Conservation (phyloP, 2,329 filamentous ascomycete species). For the Claviceps humidiphila region DNA sequence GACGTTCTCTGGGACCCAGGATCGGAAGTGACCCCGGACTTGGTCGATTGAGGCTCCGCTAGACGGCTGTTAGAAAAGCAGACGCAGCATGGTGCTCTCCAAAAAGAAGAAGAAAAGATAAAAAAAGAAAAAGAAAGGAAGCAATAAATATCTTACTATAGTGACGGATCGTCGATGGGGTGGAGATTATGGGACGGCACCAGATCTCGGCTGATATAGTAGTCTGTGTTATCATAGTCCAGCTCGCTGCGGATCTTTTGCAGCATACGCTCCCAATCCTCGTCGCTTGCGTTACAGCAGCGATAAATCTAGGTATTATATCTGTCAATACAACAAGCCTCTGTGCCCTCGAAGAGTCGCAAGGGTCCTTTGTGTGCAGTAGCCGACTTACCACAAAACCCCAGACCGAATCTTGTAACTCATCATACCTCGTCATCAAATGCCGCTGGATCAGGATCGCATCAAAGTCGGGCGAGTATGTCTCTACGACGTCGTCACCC, state of each 20-base stretch:
- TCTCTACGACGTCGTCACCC: neutral
- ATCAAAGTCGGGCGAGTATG: neutral
- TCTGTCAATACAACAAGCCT: neutral
- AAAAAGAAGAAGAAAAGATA: too few relatives aligned
- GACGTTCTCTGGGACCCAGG: slow-evolving; percentile 1
- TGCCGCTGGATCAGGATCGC: neutral
- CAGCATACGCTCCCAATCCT: neutral
- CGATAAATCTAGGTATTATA: neutral
- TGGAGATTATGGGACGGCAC: neutral
- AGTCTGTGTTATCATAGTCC: neutral
- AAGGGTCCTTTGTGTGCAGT: too few relatives aligned
- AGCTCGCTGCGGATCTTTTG: neutral
- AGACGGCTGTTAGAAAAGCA: neutral
- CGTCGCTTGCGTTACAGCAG: neutral
- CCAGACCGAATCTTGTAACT: slow-evolving; percentile 1
- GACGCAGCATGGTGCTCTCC: too few relatives aligned
- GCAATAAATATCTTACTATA: neutral
- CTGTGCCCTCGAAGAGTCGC: neutral
- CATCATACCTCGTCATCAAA: neutral
- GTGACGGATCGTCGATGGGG: neutral
- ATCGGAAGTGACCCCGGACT: slow-evolving; percentile 3
- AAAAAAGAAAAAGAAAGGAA: too few relatives aligned
- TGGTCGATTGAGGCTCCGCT: slow-evolving; percentile 1
- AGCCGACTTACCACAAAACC: slow-evolving; percentile 1
- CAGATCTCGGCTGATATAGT: neutral